Percentiles rank a stretch among this genome's conserved stretches.
Conservation (phyloP, 805 yeast genomes). For the Tetrapisispora iriomotensis region DNA sequence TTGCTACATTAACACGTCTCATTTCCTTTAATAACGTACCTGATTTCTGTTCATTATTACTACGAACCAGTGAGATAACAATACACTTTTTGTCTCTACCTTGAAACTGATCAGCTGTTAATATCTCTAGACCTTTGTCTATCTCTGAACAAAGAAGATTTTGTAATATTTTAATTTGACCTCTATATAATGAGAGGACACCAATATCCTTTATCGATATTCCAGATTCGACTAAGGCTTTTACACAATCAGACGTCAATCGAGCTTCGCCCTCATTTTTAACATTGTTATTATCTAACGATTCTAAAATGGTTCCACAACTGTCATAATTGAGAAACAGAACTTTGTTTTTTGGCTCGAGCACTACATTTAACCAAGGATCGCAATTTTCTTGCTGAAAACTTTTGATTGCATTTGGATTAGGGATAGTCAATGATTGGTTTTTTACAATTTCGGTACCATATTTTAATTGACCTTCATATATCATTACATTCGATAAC, state of each 20-base stretch:
- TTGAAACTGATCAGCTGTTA: slow-evolving; percentile 93
- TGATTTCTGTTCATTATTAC: slow-evolving; percentile 52
- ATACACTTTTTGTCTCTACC: slow-evolving; percentile 93
- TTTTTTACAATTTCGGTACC: slow-evolving; percentile 57
- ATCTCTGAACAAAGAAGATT: slow-evolving; percentile 17
- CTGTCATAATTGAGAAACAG: slow-evolving; percentile 72
- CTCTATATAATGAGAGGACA: slow-evolving; percentile 79
- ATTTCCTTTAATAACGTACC: slow-evolving; percentile 81
- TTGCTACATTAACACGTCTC: slow-evolving; percentile 89
- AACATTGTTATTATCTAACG: slow-evolving; percentile 59
- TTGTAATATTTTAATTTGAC: slow-evolving; percentile 53
- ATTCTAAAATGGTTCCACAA: slow-evolving; percentile 38
- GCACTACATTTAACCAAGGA: slow-evolving; percentile 48
- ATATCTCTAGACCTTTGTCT: slow-evolving; percentile 49
- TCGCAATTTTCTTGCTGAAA: background rate
- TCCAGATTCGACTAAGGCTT: slow-evolving; percentile 49
- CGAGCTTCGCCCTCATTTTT: slow-evolving; percentile 65
- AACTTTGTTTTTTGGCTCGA: slow-evolving; percentile 52
- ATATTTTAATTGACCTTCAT: slow-evolving; percentile 65
- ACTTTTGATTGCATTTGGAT: background rate
- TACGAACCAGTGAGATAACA: slow-evolving; percentile 79
- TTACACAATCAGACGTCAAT: slow-evolving; percentile 34
- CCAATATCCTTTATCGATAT: slow-evolving; percentile 57
- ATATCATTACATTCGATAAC: slow-evolving; percentile 69
- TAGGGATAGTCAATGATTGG: slow-evolving; percentile 44